Evolutionary conservation across 1,139 yeast species (phyloP).

Genomic region (Debaryomyces sp.): DNA sequence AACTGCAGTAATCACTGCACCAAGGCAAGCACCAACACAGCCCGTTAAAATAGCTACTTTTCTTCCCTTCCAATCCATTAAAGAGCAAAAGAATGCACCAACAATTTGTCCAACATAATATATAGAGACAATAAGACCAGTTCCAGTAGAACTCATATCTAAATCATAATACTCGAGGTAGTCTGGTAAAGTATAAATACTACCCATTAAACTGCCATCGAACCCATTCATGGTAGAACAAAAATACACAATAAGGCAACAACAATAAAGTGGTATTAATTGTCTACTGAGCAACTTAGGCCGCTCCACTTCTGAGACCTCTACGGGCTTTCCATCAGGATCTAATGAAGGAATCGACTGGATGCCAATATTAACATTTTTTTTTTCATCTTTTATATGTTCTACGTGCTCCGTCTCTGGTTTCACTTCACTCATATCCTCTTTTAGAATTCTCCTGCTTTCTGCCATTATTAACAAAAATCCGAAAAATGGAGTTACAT

Average conservation of each 20-base stretch:
- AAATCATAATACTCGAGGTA: slow-evolving; percentile 18
- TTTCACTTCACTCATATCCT: neutral
- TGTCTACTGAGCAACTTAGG: slow-evolving; percentile 8
- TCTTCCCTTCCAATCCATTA: slow-evolving; percentile 23
- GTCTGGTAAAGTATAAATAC: slow-evolving; percentile 20
- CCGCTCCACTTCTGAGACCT: slow-evolving; percentile 7
- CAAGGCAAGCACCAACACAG: slow-evolving; percentile 21
- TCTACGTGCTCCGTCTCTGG: slow-evolving; percentile 1
- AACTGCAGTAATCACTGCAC: slow-evolving; percentile 27
- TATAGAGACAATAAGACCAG: slow-evolving; percentile 24
- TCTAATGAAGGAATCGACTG: slow-evolving; percentile 1
- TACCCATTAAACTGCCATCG: slow-evolving; percentile 24
- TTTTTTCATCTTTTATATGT: neutral
- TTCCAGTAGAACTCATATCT: slow-evolving; percentile 16
- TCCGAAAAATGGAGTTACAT: neutral
- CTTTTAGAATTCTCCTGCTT: neutral
- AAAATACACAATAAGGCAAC: slow-evolving; percentile 15
- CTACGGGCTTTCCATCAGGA: neutral
- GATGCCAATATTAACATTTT: neutral
- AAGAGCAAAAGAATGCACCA: slow-evolving; percentile 21
- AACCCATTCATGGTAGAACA: slow-evolving; percentile 21
- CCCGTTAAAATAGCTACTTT: slow-evolving; percentile 20
- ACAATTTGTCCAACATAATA: slow-evolving; percentile 22
- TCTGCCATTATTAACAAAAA: too few species aligned
- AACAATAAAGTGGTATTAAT: slow-evolving; percentile 13